Base-by-base conservation (phyloP, 176 grass and related monocot species). In the Triticum monococcum region DNA sequence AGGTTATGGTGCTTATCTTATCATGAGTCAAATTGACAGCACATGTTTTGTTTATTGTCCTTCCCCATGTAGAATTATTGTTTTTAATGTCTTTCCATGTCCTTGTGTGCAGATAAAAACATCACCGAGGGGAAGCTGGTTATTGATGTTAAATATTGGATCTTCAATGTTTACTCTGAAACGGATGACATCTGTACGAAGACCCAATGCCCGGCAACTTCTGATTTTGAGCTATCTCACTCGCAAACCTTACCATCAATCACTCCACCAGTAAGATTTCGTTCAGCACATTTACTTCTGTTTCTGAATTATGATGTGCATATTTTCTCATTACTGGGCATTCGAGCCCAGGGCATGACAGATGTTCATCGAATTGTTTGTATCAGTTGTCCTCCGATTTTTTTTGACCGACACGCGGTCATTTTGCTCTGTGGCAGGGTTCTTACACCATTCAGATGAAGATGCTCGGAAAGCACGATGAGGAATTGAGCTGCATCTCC, bases 391-490 rank as follows among this genome's bases (percentile, higher is more conserved):
- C 30, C 9, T 38, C n/a, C 0, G 17, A 79, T 66, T 25, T 79
- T 25, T 25, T 79, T 12, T 11, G 46, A 37, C 79, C 87, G 4
- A 38, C 64, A 28, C 24, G 14, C 17, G 14, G 20, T 41, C 61
- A 28, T 59, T 74, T 77, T 72, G 63, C 35, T 88, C 20, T 20
- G 2, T 36, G 26, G 4, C 70, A 98, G 91, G 93, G 96, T 30
- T 91, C 93, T 12, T 98, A 98, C 79, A 88, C 87, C 9, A 87
- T 98, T 83, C 82, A 65, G 33, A 98, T 98, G 93, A 94, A 82
- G 73, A 79, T 96, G 82, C 73, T 76, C 3, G 73, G 73, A 46
- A 4, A 54, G 7, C 48, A 52, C 1, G 45, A 76, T 18, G 16
- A 76, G 73, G 73, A 76, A 20, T 24, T 76, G 24, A 54, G 73